Evolutionary conservation across 208 protist species (phyloP).

Genomic region (Acanthamoeba divionensis): DNA sequence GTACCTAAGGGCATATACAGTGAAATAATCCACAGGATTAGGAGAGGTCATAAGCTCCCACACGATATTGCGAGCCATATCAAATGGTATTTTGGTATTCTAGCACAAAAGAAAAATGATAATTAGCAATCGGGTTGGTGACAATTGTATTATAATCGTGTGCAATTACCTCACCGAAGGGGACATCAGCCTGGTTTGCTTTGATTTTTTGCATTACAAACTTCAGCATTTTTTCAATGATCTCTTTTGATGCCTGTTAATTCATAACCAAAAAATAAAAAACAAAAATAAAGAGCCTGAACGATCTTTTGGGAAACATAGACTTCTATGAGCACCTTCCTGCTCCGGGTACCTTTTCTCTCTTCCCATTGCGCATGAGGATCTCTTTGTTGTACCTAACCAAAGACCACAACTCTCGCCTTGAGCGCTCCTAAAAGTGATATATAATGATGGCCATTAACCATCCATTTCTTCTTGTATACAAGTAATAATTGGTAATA

Average conservation of each 20-base stretch:
- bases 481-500: too few species aligned
- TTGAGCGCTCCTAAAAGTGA: not conserved
- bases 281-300: not conserved
- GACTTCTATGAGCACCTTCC: too few species aligned
- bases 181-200: not conserved
- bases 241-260: not conserved
- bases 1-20: not conserved
- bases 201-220: not conserved
- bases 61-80: not conserved
- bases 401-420: constrained; percentile 23
- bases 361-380: not conserved
- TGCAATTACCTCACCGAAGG: too few species aligned
- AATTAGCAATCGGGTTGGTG: too few species aligned
- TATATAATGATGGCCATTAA: not conserved
- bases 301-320: too few species aligned
- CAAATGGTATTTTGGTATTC: constrained; percentile 8
- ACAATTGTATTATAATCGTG: too few species aligned
- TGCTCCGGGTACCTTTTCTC: not conserved
- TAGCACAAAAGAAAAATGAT: too few species aligned
- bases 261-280: not conserved
- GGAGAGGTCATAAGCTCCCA: not conserved
- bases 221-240: constrained; percentile 3
- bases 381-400: not conserved
- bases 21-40: constrained; percentile 33
- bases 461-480: too few species aligned